Base-by-base conservation (phyloP, 495 filamentous ascomycete species). In the Peziza echinospora region DNA sequence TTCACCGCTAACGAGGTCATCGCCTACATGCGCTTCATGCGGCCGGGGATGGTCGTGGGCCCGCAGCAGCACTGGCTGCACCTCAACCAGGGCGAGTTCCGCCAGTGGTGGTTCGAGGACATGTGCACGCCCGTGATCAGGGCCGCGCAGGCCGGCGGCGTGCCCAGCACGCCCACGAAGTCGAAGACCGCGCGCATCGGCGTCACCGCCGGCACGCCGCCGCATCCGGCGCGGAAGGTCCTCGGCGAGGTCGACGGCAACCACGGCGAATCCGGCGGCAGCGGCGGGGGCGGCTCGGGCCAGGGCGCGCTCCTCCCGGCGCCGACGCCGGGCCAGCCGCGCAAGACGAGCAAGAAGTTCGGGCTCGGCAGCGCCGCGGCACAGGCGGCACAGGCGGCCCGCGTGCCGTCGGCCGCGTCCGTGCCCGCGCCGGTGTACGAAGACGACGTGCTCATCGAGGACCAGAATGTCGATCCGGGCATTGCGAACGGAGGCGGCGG, bases 51-150 rank as follows among this genome's bases (percentile, higher is more conserved):
- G 89, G 89, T 99, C 2, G 89, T 99, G 25, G 89, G 89, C 0
- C 89, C 89, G n/a, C 89, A 99, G 57, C 89, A 99, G 62, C 89
- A 99, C 62, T 99, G 89, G 89, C 71, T 99, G 16, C 89, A 96
- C 59, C 76, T 96, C 47, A 93, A 99, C 67, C 89, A 99, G 65
- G 80, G 79, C 10, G 73, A 78, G 19, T 99, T 99, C 75, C 77
- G 89, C 10, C 84, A 96, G 57, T 99, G 89, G 89, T 99, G 84
- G 84, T 75, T 81, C 44, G 87, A 93, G 60, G 89, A 96, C 64
- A 73, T 73, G 24, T 70, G 92, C 57, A 82, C 75, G 63, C 65
- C 69, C 24, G 41, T 19, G 30, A 7, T 21, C 0, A 7, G 11
- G 41, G 10, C n/a, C 5, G n/a, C n/a, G 10, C 11, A 10, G 10